Base-by-base conservation (phyloP, 1,139 yeast species). In the Saccharomyces pastorianus region DNA sequence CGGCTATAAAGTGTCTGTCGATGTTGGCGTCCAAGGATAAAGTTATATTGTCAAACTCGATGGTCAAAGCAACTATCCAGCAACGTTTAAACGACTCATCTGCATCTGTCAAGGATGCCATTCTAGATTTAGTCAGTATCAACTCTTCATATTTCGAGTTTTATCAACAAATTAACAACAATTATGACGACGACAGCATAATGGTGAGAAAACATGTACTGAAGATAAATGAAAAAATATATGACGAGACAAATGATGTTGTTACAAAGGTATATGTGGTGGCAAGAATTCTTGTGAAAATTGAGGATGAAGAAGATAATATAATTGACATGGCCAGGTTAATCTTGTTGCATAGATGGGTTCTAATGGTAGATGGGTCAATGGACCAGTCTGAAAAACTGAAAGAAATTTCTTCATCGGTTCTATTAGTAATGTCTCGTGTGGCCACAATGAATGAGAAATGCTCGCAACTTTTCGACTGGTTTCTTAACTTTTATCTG, bases 61-160 rank as follows among this genome's bases (percentile, higher is more conserved):
- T 72, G 26, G 77, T 88, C 4, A 83, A 78, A 58, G 72, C 71
- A 6, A 75, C 85, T 0, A 72, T 88, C 4, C 73, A 82, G 1
- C 72, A 69, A 8, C 71, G 83, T 51, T 70, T 88, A 42, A 69
- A 65, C 5, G 93, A 87, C 59, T 64, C 75, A 0, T 85, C 91
- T 1, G 81, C 95, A 0, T 77, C 84, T 53, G 93, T 88, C 0
- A 76, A 90, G 57, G 91, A 85, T 64, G 88, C 95, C 0, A 83
- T 84, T 1, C 71, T 88, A 28, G 95, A 88, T 48, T 74, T 89
- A 51, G 70, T 88, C 29, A 77, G 80, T 13, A 57, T 60, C 11
- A 62, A 65, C 1, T 56, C 66, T 2, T 77, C 77, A 52, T 82
- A 80, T 58, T 65, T 85, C 50, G 77, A 76, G 32, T 83, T 81